A percentile compares a stretch with the other conserved stretches of the same genome.
These are phyloP conservation scores for Trypethelium eluteriae DNA, from an alignment of 495 filamentous ascomycete genomes.

Conservation along the genomic window DNA sequence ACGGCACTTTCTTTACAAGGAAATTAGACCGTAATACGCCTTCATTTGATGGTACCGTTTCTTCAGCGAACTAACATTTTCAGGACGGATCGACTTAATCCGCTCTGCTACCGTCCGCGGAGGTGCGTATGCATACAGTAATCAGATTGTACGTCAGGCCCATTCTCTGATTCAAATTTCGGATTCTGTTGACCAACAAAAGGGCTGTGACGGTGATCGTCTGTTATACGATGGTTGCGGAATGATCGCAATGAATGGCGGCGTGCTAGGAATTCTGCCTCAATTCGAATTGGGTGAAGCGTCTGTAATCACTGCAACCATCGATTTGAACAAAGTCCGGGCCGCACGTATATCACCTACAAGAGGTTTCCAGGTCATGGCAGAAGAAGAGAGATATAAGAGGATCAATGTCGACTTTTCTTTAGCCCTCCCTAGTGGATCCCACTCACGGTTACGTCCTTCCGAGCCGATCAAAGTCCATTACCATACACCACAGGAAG, in stretches of 20 bases:
- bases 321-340: constrained; percentile 72
- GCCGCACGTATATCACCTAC: constrained; percentile 45
- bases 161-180: constrained; percentile 9
- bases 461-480: constrained; percentile 36
- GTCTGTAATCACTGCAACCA: constrained; percentile 74
- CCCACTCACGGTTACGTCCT: constrained; percentile 11
- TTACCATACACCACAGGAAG: constrained; percentile 62
- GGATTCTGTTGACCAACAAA: not conserved
- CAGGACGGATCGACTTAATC: constrained; percentile 54
- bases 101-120: constrained; percentile 61
- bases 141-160: constrained; percentile 1
- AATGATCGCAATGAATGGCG: constrained; percentile 69
- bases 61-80: not conserved
- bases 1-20: not conserved
- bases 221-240: constrained; percentile 66
- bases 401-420: constrained; percentile 40
- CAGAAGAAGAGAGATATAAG: constrained; percentile 27
- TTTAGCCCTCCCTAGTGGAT: constrained; percentile 29
- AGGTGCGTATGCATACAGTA: constrained; percentile 23
- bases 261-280: constrained; percentile 60
- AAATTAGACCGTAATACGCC: constrained; percentile 1
- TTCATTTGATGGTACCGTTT: not conserved
- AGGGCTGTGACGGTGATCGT: constrained; percentile 62
- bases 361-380: constrained; percentile 47
- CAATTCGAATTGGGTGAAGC: constrained; percentile 75